These are phyloP conservation scores for Trichoderma sp. DNA, from an alignment of 2,329 filamentous ascomycete species.

Conservation along the genomic window DNA sequence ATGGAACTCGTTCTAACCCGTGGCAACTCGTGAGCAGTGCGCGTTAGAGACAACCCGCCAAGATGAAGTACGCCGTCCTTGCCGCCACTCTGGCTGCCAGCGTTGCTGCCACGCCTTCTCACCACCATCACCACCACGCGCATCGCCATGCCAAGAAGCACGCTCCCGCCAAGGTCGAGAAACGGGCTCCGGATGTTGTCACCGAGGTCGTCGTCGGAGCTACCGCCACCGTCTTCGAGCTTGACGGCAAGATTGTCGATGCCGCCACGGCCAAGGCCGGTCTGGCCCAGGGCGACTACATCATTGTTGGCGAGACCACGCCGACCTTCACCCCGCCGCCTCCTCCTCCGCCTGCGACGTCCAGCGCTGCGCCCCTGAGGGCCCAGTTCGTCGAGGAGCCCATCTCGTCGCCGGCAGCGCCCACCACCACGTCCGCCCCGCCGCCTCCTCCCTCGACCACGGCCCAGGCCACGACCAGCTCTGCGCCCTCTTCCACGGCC, in stretches of 20 bases:
- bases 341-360: conserved; percentile 38
- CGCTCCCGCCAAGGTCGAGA: conserved; percentile 48
- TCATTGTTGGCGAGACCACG: conserved; percentile 62
- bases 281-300: conserved; percentile 70
- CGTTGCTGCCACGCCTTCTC: conserved; percentile 62
- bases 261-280: conserved; percentile 69
- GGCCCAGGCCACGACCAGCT: conserved; percentile 34
- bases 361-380: conserved; percentile 37
- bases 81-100: conserved; percentile 55
- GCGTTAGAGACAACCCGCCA: conserved; percentile 30
- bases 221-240: conserved; percentile 70
- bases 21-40: conserved; percentile 13
- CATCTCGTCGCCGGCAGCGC: conserved; percentile 34
- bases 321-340: conserved; percentile 55
- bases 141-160: conserved; percentile 61
- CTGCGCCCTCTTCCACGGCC: conserved; percentile 32
- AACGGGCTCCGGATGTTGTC: conserved; percentile 50
- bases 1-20: conserved; percentile 9
- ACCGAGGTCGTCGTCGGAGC: conserved; percentile 61
- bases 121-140: conserved; percentile 54
- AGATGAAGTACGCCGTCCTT: conserved; percentile 52
- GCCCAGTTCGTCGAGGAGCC: conserved; percentile 55
- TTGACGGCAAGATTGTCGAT: conserved; percentile 65
- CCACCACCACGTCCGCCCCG: conserved; percentile 32
- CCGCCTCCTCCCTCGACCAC: conserved; percentile 25